Base-by-base conservation (phyloP, 495 filamentous ascomycete species). In the Trichoderma gamsii region DNA sequence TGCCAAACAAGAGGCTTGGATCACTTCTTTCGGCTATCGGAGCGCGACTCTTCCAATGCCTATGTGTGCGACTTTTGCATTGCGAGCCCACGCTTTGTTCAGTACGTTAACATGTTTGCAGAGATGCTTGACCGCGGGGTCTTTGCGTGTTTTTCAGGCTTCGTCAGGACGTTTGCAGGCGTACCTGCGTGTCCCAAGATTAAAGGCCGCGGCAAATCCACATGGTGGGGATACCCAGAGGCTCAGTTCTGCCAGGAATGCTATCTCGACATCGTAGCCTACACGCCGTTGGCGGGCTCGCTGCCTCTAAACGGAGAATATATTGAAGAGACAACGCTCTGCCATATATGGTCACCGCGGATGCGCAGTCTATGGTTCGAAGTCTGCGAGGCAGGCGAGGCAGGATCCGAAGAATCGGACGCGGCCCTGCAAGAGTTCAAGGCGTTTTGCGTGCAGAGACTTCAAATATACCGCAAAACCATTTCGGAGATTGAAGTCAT, bases 331-430 rank as follows among this genome's bases (percentile, higher is more conserved):
- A 51, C 49, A 3, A 46, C 38, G 27, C 56, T 71, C 63, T 73
- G 71, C 63, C 68, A 67, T 16, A 25, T 69, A 12, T 73, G 71
- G 66, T 71, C 71, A 11, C 61, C 71, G 13, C 71, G 71, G 49
- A 71, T 73, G 71, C 71, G 71, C 29, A 43, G 25, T 8, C 15
- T 68, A 25, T 73, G 71, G 71, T n/a, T 49, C 27, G 61, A 71
- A 49, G 71, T 70, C 16, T 71, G 71, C 66, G 63, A 56, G 46
- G 51, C 46, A 41, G 68, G 66, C 18, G 61, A 71, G 43, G 43
- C 67, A 13, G 56, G 56, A 13, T 61, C 56, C 9, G 23, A 61
- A 61, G 56, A 61, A 32, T 61, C 56, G 9, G 56, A 61, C 27
- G 35, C 65, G 12, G 25, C 35, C 13, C 69, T 71, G 32, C 46